phyloP scores from a whole-genome alignment of 2,329 filamentous ascomycete species.

The Phyllosticta citriasiana region DNA sequence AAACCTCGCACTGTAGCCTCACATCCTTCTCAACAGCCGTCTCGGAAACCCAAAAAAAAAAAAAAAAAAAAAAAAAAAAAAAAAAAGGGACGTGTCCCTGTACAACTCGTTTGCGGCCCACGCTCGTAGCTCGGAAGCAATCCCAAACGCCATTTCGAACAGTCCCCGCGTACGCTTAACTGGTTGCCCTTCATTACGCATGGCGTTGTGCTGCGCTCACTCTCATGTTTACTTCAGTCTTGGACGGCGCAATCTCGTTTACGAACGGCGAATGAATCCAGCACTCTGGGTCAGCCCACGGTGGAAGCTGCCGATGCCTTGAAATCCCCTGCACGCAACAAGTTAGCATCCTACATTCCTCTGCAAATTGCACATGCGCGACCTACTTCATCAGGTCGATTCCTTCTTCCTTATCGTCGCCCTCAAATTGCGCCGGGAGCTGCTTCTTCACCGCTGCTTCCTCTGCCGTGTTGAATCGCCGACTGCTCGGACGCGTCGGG shows the following conservation, averaged over 20 bases:
- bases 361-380: background rate
- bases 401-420: slow-evolving; percentile 33
- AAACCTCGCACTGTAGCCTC: background rate
- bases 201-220: background rate
- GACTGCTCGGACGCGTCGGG: slow-evolving; percentile 9
- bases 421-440: slow-evolving; percentile 15
- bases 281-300: slow-evolving; percentile 8
- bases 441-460: slow-evolving; percentile 10
- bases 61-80: background rate
- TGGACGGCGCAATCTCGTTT: background rate
- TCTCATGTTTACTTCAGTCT: background rate
- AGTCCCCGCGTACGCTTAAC: background rate
- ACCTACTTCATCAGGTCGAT: slow-evolving; percentile 42
- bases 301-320: slow-evolving; percentile 40
- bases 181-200: too few relatives aligned
- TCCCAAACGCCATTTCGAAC: background rate
- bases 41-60: background rate
- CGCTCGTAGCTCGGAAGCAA: background rate
- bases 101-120: background rate
- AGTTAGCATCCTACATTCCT: slow-evolving; percentile 13
- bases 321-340: slow-evolving; percentile 33
- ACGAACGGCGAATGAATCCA: slow-evolving; percentile 9
- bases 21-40: background rate
- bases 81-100: background rate
- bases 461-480: slow-evolving; percentile 8